These are phyloP conservation scores for Erythrobasidium hasegawianum DNA, from an alignment of 1,284 basidiomycete species.

Conservation along the genomic window DNA sequence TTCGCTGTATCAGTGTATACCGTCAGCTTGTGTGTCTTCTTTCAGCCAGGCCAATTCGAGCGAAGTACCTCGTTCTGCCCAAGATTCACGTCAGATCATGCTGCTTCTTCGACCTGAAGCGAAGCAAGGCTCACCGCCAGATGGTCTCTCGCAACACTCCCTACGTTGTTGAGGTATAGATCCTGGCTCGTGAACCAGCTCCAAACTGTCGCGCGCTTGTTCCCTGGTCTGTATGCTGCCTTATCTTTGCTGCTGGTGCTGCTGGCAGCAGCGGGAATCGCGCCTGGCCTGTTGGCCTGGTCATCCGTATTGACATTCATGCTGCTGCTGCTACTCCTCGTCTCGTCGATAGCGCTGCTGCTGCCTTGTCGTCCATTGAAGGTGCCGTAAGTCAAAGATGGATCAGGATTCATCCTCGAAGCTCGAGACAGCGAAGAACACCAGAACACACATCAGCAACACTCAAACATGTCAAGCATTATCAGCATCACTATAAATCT, in stretches of 20 bases:
- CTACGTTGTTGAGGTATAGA: slow-evolving; percentile 22
- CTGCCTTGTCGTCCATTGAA: not conserved
- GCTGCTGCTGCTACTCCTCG: no score
- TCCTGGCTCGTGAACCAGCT: slow-evolving; percentile 14
- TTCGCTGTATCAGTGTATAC: slow-evolving; percentile 15
- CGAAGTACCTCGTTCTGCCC: not conserved
- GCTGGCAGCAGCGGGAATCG: not conserved
- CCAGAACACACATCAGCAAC: no score
- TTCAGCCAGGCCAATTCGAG: not conserved
- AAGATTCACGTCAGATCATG: not conserved
- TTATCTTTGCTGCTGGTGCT: not conserved
- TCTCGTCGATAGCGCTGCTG: not conserved
- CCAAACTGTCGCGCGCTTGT: not conserved
- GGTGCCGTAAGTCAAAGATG: no score
- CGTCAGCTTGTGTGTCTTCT: not conserved
- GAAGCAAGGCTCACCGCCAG: not conserved
- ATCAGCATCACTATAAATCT: no score
- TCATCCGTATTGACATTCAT: no score
- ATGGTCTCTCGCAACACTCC: slow-evolving; percentile 30
- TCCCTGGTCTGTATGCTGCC: not conserved
- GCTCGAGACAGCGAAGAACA: no score
- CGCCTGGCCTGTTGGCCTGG: not conserved
- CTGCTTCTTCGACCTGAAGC: not conserved
- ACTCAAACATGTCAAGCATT: no score
- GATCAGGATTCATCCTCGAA: no score